These are phyloP conservation scores for Fusarium siculi DNA, from an alignment of 2,329 filamentous ascomycete genomes.

Conservation along the genomic window DNA sequence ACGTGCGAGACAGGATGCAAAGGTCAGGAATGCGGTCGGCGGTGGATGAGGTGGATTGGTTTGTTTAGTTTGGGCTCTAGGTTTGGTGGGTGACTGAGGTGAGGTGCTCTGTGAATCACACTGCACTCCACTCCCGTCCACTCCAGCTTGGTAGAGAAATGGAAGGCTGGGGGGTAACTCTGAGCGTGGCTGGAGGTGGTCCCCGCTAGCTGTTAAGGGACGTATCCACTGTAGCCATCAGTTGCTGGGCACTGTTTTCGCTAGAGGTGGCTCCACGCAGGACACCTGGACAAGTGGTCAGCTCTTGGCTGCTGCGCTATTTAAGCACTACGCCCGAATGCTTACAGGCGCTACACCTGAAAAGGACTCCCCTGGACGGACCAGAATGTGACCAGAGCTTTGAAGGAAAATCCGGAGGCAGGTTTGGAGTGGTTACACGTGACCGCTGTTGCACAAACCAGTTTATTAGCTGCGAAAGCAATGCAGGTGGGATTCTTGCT, in stretches of 20 bases:
- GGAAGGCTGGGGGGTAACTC: slow-evolving; percentile 46
- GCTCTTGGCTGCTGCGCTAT: slow-evolving; percentile 29
- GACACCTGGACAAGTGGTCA: slow-evolving; percentile 6
- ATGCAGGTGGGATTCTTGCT: not conserved
- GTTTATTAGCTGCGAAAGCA: slow-evolving; percentile 5
- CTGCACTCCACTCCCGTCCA: not conserved
- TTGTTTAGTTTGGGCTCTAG: slow-evolving; percentile 25
- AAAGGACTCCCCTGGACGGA: not conserved
- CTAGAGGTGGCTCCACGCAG: slow-evolving; percentile 15
- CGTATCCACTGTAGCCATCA: slow-evolving; percentile 26
- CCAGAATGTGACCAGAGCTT: not conserved
- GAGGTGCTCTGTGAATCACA: slow-evolving; percentile 24
- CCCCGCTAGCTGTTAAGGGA: slow-evolving; percentile 43
- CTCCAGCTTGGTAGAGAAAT: slow-evolving; percentile 23
- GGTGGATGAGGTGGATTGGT: slow-evolving; percentile 39
- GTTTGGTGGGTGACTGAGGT: slow-evolving; percentile 12
- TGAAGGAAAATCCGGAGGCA: slow-evolving; percentile 17
- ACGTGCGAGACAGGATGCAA: slow-evolving; percentile 44
- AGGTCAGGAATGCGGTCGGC: slow-evolving; percentile 44
- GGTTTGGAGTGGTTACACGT: slow-evolving; percentile 26
- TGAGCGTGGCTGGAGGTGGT: slow-evolving; percentile 46
- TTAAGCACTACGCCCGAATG: slow-evolving; percentile 24
- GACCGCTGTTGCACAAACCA: slow-evolving; percentile 9
- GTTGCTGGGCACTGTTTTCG: slow-evolving; percentile 25
- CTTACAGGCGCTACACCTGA: slow-evolving; percentile 27